phyloP scores from a whole-genome alignment of 2,329 filamentous ascomycete genomes.

The Elsinoe perseae region DNA sequence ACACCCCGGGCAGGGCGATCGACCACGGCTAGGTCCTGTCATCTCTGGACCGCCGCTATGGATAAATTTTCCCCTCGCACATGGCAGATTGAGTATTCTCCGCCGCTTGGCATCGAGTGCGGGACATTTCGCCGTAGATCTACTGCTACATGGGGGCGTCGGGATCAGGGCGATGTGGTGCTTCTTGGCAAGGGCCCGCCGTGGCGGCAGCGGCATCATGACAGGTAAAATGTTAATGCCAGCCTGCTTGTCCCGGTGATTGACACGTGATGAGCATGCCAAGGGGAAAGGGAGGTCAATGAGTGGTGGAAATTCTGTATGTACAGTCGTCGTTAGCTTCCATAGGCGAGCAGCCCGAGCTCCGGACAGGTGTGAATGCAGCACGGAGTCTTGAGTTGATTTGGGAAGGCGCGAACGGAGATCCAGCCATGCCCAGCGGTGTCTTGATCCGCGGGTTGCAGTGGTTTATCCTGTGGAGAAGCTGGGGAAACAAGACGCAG shows the following conservation, averaged over 20 bases:
- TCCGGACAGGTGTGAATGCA: constrained; percentile 2
- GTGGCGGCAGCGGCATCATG: not conserved
- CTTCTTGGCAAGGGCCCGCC: not conserved
- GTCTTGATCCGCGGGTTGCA: not conserved
- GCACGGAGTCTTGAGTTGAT: not conserved
- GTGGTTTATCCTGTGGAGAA: not conserved
- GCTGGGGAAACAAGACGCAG: constrained; percentile 12
- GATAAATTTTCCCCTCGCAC: constrained; percentile 6
- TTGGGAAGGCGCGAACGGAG: not conserved
- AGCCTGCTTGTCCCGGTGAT: not conserved
- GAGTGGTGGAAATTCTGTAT: constrained; percentile 13
- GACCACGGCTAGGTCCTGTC: not conserved
- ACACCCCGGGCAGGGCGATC: not conserved
- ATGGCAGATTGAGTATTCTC: constrained; percentile 7
- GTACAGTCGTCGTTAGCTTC: not conserved
- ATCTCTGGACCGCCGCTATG: constrained; percentile 8
- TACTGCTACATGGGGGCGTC: constrained; percentile 1
- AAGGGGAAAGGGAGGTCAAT: not conserved
- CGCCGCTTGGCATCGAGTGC: constrained; percentile 8
- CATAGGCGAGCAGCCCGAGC: not conserved
- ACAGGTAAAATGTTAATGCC: not conserved
- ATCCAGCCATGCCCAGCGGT: not conserved
- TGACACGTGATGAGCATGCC: constrained; percentile 9
- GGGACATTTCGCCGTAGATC: constrained; percentile 8
- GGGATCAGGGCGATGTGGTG: not conserved